These are phyloP conservation scores for Rhodamnia argentea DNA, from an alignment of 345 rosid species.

Conservation along the genomic window DNA sequence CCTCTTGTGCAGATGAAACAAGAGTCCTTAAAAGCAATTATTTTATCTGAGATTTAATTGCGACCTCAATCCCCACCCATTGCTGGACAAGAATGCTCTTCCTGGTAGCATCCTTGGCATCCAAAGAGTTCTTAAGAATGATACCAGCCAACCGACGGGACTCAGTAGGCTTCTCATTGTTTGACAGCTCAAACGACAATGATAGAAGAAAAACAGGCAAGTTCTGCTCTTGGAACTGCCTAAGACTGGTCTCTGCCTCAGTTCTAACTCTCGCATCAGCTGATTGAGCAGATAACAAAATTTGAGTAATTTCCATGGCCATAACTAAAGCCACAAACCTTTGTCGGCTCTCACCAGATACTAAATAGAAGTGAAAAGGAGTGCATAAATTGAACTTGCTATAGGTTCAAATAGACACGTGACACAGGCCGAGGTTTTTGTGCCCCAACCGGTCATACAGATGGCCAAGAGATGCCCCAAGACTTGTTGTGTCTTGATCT, in stretches of 20 bases:
- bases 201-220: constrained; percentile 63
- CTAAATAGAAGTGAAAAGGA: background rate
- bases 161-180: constrained; percentile 65
- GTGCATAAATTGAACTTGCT: background rate
- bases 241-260: constrained; percentile 64
- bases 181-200: constrained; percentile 71
- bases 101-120: constrained; percentile 62
- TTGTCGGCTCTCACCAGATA: background rate
- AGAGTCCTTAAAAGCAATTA: constrained; percentile 61
- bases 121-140: constrained; percentile 81
- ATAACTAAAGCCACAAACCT: constrained; percentile 9
- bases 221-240: constrained; percentile 77
- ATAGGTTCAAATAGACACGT: background rate
- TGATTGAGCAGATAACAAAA: constrained; percentile 76
- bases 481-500: too few species aligned
- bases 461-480: too few species aligned
- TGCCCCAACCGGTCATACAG: too few species aligned
- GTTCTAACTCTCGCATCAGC: constrained; percentile 62
- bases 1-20: constrained; percentile 55
- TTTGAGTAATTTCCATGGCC: constrained; percentile 89
- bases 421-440: too few species aligned
- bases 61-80: constrained; percentile 53
- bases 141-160: constrained; percentile 90
- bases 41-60: constrained; percentile 76
- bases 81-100: constrained; percentile 69